These are phyloP conservation scores for Verbascum thapsus DNA, from an alignment of 257 asterid species.

Conservation along the genomic window DNA sequence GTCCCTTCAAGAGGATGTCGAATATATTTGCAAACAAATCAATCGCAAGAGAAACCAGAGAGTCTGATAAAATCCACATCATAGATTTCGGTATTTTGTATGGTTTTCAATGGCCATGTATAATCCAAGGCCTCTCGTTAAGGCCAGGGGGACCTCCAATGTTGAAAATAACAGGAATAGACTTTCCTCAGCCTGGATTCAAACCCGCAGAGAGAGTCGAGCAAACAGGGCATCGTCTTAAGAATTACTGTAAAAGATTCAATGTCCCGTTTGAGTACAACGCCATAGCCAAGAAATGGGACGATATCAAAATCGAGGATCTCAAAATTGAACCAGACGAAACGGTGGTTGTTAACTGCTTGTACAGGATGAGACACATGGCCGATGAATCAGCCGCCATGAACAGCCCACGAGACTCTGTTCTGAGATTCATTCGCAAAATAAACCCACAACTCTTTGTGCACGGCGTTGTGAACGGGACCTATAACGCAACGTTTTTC, in stretches of 20 bases:
- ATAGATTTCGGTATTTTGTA: constrained; percentile 67
- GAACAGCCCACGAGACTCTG: constrained; percentile 45
- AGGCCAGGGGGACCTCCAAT: constrained; percentile 67
- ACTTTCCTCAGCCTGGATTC: constrained; percentile 66
- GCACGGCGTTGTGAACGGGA: constrained; percentile 52
- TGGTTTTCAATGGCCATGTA: constrained; percentile 85
- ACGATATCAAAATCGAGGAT: constrained; percentile 44
- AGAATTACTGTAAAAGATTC: constrained; percentile 48
- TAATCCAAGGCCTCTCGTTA: constrained; percentile 56
- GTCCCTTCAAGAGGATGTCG: constrained; percentile 67
- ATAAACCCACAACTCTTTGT: constrained; percentile 47
- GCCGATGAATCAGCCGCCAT: constrained; percentile 41
- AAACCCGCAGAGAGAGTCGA: constrained; percentile 62
- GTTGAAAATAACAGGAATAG: constrained; percentile 64
- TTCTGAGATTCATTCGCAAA: constrained; percentile 40
- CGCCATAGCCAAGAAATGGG: constrained; percentile 69
- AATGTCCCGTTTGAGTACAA: constrained; percentile 55
- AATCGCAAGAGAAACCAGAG: constrained; percentile 33
- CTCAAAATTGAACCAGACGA: constrained; percentile 53
- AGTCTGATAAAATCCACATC: constrained; percentile 48
- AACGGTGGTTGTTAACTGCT: constrained; percentile 56
- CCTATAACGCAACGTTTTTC: constrained; percentile 44
- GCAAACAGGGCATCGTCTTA: constrained; percentile 57
- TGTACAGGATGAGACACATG: constrained; percentile 53
- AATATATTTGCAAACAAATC: constrained; percentile 59